Evolutionary conservation across 2,329 filamentous ascomycete species (phyloP).

Genomic region (Xylariaceae sp.): DNA sequence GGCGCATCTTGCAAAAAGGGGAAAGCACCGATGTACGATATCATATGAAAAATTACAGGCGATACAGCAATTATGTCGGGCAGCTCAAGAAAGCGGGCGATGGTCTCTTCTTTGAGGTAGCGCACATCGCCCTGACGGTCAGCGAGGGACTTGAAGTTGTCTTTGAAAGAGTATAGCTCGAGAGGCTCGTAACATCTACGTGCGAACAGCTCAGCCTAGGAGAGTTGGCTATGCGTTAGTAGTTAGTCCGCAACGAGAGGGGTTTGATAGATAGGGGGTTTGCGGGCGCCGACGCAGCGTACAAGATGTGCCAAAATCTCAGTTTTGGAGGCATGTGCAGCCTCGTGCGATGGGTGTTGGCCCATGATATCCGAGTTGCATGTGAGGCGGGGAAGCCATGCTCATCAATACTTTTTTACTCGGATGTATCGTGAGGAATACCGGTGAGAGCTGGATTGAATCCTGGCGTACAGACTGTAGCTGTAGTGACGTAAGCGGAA

Average conservation of each 20-base stretch:
- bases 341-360: constrained; percentile 45
- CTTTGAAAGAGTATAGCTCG: constrained; percentile 67
- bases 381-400: constrained; percentile 22
- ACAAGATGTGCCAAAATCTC: constrained; percentile 49
- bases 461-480: not conserved
- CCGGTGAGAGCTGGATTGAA: not conserved
- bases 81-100: constrained; percentile 66
- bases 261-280: not conserved
- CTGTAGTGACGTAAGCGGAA: not conserved
- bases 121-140: constrained; percentile 56
- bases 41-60: constrained; percentile 64
- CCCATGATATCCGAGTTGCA: constrained; percentile 39
- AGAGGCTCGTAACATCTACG: constrained; percentile 65
- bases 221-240: constrained; percentile 1
- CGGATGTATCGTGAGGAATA: not conserved
- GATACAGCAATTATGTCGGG: constrained; percentile 64
- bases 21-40: constrained; percentile 66
- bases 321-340: constrained; percentile 42
- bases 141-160: constrained; percentile 66
- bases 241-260: not conserved
- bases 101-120: constrained; percentile 65
- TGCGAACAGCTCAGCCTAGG: constrained; percentile 57
- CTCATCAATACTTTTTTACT: constrained; percentile 10
- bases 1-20: constrained; percentile 67
- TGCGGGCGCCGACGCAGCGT: constrained; percentile 23